Evolutionary conservation across 257 asterid genomes (phyloP).

Genomic region (Solanum chmielewskii): DNA sequence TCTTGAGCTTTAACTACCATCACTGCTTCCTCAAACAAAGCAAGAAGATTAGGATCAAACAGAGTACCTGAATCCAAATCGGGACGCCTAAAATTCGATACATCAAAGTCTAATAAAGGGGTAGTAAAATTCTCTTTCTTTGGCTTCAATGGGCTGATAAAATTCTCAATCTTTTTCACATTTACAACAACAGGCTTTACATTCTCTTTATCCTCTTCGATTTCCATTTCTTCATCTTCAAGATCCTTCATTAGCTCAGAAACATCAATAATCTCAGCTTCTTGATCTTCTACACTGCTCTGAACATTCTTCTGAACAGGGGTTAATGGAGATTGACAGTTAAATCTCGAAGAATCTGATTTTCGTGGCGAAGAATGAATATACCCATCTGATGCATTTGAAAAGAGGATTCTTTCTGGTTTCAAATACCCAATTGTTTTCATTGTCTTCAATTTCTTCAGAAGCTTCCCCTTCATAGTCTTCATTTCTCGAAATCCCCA

Average conservation of each 20-base stretch:
- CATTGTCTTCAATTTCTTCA: slow-evolving; percentile 70
- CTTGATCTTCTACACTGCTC: slow-evolving; percentile 13
- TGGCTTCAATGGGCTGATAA: neutral
- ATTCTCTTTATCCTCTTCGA: slow-evolving; percentile 52
- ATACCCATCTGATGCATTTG: slow-evolving; percentile 47
- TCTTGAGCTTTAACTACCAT: slow-evolving; percentile 48
- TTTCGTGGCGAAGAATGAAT: slow-evolving; percentile 24
- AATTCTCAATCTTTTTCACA: neutral
- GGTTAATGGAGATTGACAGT: slow-evolving; percentile 18
- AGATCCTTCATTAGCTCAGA: slow-evolving; percentile 71
- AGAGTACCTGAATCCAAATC: slow-evolving; percentile 54
- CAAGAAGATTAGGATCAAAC: slow-evolving; percentile 62
- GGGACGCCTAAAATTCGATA: slow-evolving; percentile 41
- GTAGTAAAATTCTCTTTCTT: slow-evolving; percentile 3
- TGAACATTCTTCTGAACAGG: slow-evolving; percentile 13
- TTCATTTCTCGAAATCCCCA: slow-evolving; percentile 28
- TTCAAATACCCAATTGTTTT: slow-evolving; percentile 61
- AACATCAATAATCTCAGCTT: slow-evolving; percentile 51
- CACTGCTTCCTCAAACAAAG: slow-evolving; percentile 62
- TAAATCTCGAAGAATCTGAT: slow-evolving; percentile 3
- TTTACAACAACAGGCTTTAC: slow-evolving; percentile 11
- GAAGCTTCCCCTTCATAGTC: slow-evolving; percentile 67
- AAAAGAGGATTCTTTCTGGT: slow-evolving; percentile 60
- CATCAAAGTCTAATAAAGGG: slow-evolving; percentile 26
- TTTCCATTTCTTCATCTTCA: slow-evolving; percentile 35